Base-by-base conservation (phyloP, 805 yeast genomes). In the Wickerhamomyces chambardii region DNA sequence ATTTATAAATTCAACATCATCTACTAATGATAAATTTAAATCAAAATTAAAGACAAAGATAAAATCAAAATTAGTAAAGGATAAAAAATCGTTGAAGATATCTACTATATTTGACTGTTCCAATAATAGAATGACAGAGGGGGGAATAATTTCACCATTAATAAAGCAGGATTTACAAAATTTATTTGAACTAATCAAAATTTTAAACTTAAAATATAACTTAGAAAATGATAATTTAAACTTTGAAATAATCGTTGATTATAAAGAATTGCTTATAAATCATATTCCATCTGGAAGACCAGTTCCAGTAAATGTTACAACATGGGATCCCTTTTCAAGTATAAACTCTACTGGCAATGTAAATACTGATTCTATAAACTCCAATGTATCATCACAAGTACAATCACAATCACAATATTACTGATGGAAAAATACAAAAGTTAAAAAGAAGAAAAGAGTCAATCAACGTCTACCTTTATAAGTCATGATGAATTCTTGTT, bases 181-280 rank as follows among this genome's bases (percentile, higher is more conserved):
- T 36, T 38, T 70, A 16, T 68, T 69, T 41, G 68, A 68, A 42
- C 60, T 59, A 35, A 49, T 68, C 30, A 48, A 66, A 15, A 49
- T 49, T 17, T 50, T 67, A 18, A 63, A 62, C 31, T 48, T 64
- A 25, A 68, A 66, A 38, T 67, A 58, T 34, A 53, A 61, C 22
- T 58, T 68, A 37, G 72, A 69, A 37, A 70, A 70, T 22, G 39
- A 51, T 31, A 43, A 47, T 27, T 32, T 51, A 18, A 43, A 42
- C n/a, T 51, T 47, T 30, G 55, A 50, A 15, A 31, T 25, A 12
- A 30, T 49, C 6, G 33, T 38, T 0, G 16, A 28, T 24, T 39
- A 58, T 2, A 15, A 28, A 6, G 41, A 41, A 3, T 37, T 43
- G 11, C 31, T 45, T 9, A 35, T 36, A 15, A 41, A 36, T 19